Percentiles rank a stretch among this genome's conserved stretches.
Evolutionary conservation across 139 green algal species (phyloP).

Genomic region (Diplosphaera chodatii): DNA sequence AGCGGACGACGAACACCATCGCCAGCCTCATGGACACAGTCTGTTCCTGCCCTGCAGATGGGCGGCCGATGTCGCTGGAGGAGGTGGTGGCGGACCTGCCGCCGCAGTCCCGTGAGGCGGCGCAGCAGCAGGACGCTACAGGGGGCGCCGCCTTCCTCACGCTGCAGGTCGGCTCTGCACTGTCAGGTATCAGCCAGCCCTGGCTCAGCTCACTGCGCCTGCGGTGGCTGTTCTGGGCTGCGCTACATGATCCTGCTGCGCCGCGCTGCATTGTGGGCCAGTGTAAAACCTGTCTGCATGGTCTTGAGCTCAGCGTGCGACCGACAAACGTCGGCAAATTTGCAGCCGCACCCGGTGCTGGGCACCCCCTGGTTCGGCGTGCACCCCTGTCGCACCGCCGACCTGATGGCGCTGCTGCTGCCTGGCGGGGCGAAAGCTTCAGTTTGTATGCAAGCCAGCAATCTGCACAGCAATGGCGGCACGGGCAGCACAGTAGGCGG

Average conservation of each 20-base stretch:
- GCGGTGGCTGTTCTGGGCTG: no score
- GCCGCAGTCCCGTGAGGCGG: neutral
- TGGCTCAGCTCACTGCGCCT: no score
- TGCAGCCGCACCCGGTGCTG: conserved; percentile 25
- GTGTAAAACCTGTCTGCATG: no score
- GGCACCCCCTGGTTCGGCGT: conserved; percentile 20
- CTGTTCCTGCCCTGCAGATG: neutral
- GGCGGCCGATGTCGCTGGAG: neutral
- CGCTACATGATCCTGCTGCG: no score
- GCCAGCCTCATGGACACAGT: neutral
- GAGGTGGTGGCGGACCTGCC: conserved; percentile 7
- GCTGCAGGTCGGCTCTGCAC: no score
- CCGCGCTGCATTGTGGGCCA: no score
- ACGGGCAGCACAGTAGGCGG: neutral
- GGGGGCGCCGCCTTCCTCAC: no score
- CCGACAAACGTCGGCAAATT: conserved; percentile 4
- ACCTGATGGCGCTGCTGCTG: conserved; percentile 23
- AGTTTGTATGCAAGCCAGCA: no score
- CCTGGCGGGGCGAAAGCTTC: neutral
- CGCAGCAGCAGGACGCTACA: neutral
- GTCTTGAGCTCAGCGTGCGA: neutral
- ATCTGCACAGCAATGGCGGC: neutral
- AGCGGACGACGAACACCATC: no score
- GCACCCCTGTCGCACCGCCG: conserved; percentile 36
- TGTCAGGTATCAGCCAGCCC: no score